Evolutionary conservation across 2,329 filamentous ascomycete species (phyloP), one percentile per base, ranked within the genome.

Genomic region (Aspergillus aculeatinus): DNA sequence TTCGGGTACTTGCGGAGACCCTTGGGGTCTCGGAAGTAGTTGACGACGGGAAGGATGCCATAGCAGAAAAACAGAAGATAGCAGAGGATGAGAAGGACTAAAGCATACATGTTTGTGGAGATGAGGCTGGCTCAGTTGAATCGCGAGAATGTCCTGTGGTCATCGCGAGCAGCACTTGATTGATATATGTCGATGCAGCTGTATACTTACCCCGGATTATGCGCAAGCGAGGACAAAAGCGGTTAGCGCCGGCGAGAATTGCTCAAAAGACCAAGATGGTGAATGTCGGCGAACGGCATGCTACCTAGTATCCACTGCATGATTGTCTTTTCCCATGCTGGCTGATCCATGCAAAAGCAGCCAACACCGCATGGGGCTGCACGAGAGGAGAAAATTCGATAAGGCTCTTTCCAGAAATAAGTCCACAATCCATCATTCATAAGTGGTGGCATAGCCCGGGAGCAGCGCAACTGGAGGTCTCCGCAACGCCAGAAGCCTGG

Each of bases 21-120:
- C 51, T 67, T 69, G 2, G 64, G 59, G 39, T 68, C 67, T 10
- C 60, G 54, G 35, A 65, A 62, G 35, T 65, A 67, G 25, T 52
- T 59, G 35, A 60, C 47, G 5, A 67, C 31, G 2, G 65, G 63
- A 16, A 60, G 7, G 6, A 63, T n/a, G 11, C 60, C 7, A 47
- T 62, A 60, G 60, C 78, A 78, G 27, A 68, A 65, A 2, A 60
- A 2, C 14, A 59, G 12, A 3, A 61, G 14, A n/a, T 19, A 16
- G 7, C 14, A n/a, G 14, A 42, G 6, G 16, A 42, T n/a, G 39
- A 53, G 12, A 7, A 27, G 6, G 4, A 21, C 5, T 19, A n/a
- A 1, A 12, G 21, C 23, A 25, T 53, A 53, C 51, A 53, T 53
- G 9, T 25, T 21, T 4, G 5, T 3, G 11, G 19, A 16, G 39